Evolutionary conservation across 768 basidiomycete genomes (phyloP).

Genomic region (Boletus speciosus): DNA sequence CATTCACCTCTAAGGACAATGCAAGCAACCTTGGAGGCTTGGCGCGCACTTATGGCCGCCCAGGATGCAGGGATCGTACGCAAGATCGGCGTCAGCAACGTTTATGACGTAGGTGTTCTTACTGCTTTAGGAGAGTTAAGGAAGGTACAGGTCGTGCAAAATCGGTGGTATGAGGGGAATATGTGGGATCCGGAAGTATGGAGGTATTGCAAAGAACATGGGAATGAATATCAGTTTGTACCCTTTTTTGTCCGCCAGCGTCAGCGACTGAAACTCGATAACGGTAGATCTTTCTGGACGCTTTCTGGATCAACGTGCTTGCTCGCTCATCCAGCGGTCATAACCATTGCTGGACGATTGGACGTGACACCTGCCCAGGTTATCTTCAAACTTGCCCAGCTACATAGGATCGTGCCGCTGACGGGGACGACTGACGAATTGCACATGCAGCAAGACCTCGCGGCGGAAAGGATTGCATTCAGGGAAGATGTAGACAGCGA

Average conservation of each 20-base stretch:
- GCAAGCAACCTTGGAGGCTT: constrained; percentile 64
- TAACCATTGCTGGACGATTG: constrained; percentile 42
- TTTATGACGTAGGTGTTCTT: constrained; percentile 61
- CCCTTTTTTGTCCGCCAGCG: background rate
- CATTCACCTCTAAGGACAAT: constrained; percentile 68
- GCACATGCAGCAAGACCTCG: constrained; percentile 68
- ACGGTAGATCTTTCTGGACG: constrained; percentile 79
- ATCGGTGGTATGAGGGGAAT: constrained; percentile 82
- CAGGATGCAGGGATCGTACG: constrained; percentile 64
- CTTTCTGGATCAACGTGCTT: constrained; percentile 71
- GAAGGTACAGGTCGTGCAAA: constrained; percentile 73
- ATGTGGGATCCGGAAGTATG: constrained; percentile 67
- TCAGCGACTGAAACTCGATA: background rate
- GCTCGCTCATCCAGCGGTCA: constrained; percentile 46
- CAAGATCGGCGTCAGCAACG: constrained; percentile 74
- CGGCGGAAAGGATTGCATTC: constrained; percentile 37
- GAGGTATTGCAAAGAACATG: constrained; percentile 58
- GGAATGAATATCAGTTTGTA: constrained; percentile 68
- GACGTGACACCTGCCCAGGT: constrained; percentile 61
- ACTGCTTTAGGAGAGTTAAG: constrained; percentile 48
- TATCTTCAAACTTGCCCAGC: constrained; percentile 66
- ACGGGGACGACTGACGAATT: constrained; percentile 67
- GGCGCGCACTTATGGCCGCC: constrained; percentile 55
- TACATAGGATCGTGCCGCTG: constrained; percentile 64
- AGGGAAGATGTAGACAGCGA: constrained; percentile 27